Base-by-base conservation (phyloP, 2,329 filamentous ascomycete genomes). In the Ophiostoma tasmaniense region DNA sequence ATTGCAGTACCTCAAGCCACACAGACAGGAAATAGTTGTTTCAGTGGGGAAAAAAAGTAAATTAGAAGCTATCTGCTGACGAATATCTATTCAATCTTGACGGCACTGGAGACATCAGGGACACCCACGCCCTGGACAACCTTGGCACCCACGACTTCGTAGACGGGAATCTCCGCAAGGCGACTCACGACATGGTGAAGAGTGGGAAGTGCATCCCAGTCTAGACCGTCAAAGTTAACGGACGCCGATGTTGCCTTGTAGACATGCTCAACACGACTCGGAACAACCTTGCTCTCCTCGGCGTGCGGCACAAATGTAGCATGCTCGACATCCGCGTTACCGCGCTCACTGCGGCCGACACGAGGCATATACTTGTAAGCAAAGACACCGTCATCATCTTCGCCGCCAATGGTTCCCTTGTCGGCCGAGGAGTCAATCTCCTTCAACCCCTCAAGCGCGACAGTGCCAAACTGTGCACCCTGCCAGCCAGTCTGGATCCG, bases 141-240 rank as follows among this genome's bases (percentile, higher is more conserved):
- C 76, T 84, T 86, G 0, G 81, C 85, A 39, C 81, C 78, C 2
- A 88, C 76, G 52, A 89, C 75, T 69, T 83, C 82, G 73, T 84
- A 87, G 1, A 88, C 75, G 0, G 86, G 87, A 4, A 89, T 78
- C 71, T 86, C 83, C 0, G 81, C 80, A 69, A 89, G 75, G 17
- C 81, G 78, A 25, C 77, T 75, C 5, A 85, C 77, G 10, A 89
- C 76, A 73, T 89, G 84, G 73, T 89, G 85, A 67, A 89, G 76
- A 2, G 86, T 89, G 0, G 87, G 87, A 70, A 89, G 74, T 4
- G 76, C 77, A 64, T 85, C 78, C 85, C 82, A 85, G 72, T 85
- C 81, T 20, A 82, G 72, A 0, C 76, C 77, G 52, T 85, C 79
- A 68, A 87, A 81, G 66, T 77, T 76, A 66, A 89, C 75, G 2